phyloP scores from a whole-genome alignment of 1,284 basidiomycete genomes.

The Laetiporus sulphureus region DNA sequence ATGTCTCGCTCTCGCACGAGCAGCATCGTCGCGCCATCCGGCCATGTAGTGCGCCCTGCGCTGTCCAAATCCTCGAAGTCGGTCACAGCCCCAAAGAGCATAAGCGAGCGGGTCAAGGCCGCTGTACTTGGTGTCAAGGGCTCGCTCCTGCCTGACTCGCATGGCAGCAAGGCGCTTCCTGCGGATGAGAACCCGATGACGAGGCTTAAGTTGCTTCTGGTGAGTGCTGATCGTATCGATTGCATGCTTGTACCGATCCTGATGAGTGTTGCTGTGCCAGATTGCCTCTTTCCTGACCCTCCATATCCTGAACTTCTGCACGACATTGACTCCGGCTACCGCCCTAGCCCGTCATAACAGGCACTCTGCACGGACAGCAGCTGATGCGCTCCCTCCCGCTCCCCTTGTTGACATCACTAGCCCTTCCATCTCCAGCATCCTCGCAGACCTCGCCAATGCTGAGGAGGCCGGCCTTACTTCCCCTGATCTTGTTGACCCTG shows the following conservation, averaged over 20 bases:
- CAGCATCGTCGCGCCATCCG: slow-evolving; percentile 18
- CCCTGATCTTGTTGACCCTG: slow-evolving; percentile 19
- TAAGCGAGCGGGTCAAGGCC: slow-evolving; percentile 40
- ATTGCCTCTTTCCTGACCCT: slow-evolving; percentile 85
- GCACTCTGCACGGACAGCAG: slow-evolving; percentile 18
- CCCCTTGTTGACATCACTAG: slow-evolving; percentile 60
- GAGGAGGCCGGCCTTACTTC: slow-evolving; percentile 27
- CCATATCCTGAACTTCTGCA: slow-evolving; percentile 90
- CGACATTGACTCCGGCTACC: slow-evolving; percentile 79
- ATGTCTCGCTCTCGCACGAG: slow-evolving; percentile 24
- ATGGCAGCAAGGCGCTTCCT: slow-evolving; percentile 30
- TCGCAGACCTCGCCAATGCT: slow-evolving; percentile 49
- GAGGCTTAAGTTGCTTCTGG: slow-evolving; percentile 84
- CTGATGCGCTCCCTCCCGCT: slow-evolving; percentile 25
- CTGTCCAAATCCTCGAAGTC: slow-evolving; percentile 15
- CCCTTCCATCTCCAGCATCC: slow-evolving; percentile 51
- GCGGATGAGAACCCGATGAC: slow-evolving; percentile 76
- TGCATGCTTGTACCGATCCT: slow-evolving; percentile 3
- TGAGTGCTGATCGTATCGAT: slow-evolving; percentile 30
- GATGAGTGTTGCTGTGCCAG: slow-evolving; percentile 27
- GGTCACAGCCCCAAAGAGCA: slow-evolving; percentile 17
- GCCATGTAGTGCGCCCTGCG: slow-evolving; percentile 18
- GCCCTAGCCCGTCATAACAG: slow-evolving; percentile 48
- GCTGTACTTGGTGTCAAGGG: slow-evolving; percentile 64
- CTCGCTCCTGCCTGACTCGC: slow-evolving; percentile 34